Evolutionary conservation across 768 basidiomycete genomes (phyloP).

Genomic region (Podaxis sp.): DNA sequence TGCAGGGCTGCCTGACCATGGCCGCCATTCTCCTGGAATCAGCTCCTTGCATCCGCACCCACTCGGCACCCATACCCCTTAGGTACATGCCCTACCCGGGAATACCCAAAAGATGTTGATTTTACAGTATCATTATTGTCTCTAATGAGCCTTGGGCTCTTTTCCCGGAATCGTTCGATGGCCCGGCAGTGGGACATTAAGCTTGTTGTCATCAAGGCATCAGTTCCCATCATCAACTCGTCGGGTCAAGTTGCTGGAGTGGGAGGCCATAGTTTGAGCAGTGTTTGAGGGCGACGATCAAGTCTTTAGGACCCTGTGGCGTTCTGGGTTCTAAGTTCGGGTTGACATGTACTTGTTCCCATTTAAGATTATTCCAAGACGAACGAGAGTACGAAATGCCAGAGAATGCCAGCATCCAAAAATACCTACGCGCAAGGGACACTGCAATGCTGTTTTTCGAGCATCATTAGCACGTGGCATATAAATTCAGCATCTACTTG

Average conservation of each 20-base stretch:
- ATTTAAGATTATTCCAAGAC: conserved; percentile 2
- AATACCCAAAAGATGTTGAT: neutral
- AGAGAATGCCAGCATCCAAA: neutral
- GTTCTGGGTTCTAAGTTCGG: neutral
- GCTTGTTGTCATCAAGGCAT: neutral
- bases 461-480: neutral
- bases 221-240: neutral
- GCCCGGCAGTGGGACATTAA: neutral
- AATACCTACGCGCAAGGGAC: neutral
- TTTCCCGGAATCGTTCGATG: neutral
- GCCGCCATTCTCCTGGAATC: neutral
- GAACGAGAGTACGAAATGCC: neutral
- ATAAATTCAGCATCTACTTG: neutral
- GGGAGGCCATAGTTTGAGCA: neutral
- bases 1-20: neutral
- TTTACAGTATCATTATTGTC: neutral
- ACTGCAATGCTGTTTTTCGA: neutral
- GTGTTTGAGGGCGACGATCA: neutral
- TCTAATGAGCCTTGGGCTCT: neutral
- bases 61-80: neutral
- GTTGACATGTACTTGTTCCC: neutral
- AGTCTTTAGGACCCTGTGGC: neutral
- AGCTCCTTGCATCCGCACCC: neutral
- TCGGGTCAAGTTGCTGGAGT: neutral
- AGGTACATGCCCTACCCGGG: neutral